A percentile compares a stretch with the other conserved stretches of the same genome.
phyloP scores from a whole-genome alignment of 1,284 basidiomycete genomes.

The Cryptococcus amylolentus region DNA sequence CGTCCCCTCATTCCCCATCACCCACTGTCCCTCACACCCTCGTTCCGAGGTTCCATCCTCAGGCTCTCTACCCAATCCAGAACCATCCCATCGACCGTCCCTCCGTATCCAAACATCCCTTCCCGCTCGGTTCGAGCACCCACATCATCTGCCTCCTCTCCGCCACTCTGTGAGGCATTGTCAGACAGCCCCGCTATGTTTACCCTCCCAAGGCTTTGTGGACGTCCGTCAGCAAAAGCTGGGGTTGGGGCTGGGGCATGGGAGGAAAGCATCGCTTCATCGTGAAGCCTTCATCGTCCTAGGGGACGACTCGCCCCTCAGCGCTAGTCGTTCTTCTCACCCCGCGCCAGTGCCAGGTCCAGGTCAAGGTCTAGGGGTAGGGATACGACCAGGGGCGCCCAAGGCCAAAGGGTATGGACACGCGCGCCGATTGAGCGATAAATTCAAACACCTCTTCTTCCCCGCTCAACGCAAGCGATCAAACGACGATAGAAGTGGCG shows the following conservation, averaged over 20 bases:
- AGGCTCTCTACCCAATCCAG: background rate
- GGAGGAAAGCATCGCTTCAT: background rate
- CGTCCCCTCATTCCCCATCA: background rate
- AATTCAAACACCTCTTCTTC: conserved; percentile 1
- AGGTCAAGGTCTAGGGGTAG: background rate
- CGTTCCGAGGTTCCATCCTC: background rate
- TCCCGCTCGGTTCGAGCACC: background rate
- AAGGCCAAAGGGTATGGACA: background rate
- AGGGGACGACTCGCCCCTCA: background rate
- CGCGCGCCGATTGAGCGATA: conserved; percentile 5
- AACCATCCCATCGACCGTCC: background rate
- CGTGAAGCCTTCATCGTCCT: conserved; percentile 3
- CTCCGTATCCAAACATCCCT: background rate
- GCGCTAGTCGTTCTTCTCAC: background rate
- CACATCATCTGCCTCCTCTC: background rate
- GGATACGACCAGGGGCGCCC: background rate
- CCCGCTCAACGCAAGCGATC: background rate
- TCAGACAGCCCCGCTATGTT: background rate
- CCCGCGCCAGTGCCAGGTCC: too few relatives aligned
- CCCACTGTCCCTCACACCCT: background rate
- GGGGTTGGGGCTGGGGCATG: background rate
- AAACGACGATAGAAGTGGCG: background rate
- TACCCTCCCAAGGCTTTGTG: background rate
- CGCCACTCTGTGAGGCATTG: background rate
- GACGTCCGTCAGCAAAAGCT: background rate